Base-by-base conservation (phyloP, 352 stramenopile genomes). In the Globisporangium alternatum region DNA sequence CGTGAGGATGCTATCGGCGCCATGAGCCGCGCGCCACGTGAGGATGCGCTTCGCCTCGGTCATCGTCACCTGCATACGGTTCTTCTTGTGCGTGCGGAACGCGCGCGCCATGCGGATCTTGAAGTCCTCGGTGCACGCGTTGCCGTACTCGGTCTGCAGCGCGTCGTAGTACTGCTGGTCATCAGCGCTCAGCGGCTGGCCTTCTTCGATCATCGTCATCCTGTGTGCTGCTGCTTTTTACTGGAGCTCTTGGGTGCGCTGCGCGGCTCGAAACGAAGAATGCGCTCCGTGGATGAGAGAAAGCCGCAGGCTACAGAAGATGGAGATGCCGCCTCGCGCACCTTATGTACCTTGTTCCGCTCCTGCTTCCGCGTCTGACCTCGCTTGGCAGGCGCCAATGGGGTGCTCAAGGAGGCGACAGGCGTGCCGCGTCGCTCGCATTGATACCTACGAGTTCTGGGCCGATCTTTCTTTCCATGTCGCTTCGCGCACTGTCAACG, bases 61-160 rank as follows among this genome's bases (percentile, higher is more conserved):
- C 49, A 89, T 52, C 39, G 84, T 91, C 35, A 82, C 75, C 49
- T 91, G 69, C 68, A 89, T 65, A 15, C 84, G 81, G 52, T 83
- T 85, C 66, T 89, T 89, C 72, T 89, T 89, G 45, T 88, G 74
- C 33, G 68, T 56, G 6, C 75, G 73, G 71, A 88, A 91, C 12
- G 84, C 81, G 9, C 81, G 79, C 30, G 79, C 72, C 4, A 88
- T 68, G 12, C 81, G 84, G n/a, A 90, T 72, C 39, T 73, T 76
- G 17, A 90, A 75, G 51, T 90, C 81, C 12, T 91, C 78, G 8
- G 77, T 86, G 66, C 72, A 84, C 1, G 28, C 35, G n/a, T 89
- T 75, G 22, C 80, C 81, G 41, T 79, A 83, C 45, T 82, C 72
- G 0, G 62, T 56, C 56, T 86, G 82, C 28, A 90, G 41, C 12